These are phyloP conservation scores for Candida parachauliodes DNA, from an alignment of 805 yeast genomes.

Conservation along the genomic window DNA sequence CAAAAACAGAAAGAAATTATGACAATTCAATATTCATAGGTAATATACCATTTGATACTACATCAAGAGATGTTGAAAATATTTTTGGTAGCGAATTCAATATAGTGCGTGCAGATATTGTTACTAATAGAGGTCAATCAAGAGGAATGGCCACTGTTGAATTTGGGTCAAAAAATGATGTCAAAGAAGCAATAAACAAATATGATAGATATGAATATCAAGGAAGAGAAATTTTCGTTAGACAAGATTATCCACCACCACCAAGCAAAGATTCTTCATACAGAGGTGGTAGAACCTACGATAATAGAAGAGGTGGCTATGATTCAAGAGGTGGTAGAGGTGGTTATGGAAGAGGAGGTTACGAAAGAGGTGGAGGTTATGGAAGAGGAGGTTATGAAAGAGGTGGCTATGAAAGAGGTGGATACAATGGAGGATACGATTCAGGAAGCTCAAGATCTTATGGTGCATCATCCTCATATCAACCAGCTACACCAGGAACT, in stretches of 20 bases:
- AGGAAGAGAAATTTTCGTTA: constrained; percentile 81
- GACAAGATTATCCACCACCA: constrained; percentile 90
- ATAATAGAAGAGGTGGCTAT: constrained; percentile 16
- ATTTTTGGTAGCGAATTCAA: constrained; percentile 49
- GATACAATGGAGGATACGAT: constrained; percentile 15
- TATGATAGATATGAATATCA: constrained; percentile 61
- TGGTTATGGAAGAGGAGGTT: constrained; percentile 8
- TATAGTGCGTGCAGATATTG: constrained; percentile 79
- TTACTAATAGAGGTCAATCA: constrained; percentile 72
- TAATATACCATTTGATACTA: constrained; percentile 63
- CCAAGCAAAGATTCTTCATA: constrained; percentile 25
- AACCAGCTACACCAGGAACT: constrained; percentile 32
- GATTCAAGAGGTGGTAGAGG: constrained; percentile 8
- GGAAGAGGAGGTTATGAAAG: constrained; percentile 7
- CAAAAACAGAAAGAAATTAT: constrained; percentile 51
- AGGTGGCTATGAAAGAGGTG: constrained; percentile 9
- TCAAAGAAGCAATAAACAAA: constrained; percentile 64
- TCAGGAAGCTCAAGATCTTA: constrained; percentile 10
- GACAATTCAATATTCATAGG: constrained; percentile 71
- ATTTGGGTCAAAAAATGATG: constrained; percentile 61
- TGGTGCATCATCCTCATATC: constrained; percentile 9
- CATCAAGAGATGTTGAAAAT: constrained; percentile 56
- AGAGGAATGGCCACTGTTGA: constrained; percentile 93
- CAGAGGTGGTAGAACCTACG: constrained; percentile 15
- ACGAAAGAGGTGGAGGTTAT: constrained; percentile 6